These are phyloP conservation scores for Candida endomychidarum DNA, from an alignment of 805 yeast genomes.

Conservation along the genomic window DNA sequence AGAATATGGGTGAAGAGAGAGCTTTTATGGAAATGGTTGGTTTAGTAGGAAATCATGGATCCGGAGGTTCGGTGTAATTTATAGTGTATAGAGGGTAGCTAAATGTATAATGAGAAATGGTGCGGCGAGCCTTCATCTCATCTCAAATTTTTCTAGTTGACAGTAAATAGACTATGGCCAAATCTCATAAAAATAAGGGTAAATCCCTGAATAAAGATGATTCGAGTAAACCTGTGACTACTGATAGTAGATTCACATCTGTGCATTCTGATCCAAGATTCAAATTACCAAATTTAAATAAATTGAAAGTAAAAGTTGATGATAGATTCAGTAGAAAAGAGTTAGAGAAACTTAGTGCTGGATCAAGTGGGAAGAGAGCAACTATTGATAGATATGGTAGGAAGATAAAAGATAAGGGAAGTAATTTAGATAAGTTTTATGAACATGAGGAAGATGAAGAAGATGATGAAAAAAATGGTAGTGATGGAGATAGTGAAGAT, in stretches of 20 bases:
- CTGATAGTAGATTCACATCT: slow-evolving; percentile 74
- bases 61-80: slow-evolving; percentile 46
- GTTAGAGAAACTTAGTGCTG: slow-evolving; percentile 46
- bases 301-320: slow-evolving; percentile 76
- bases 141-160: slow-evolving; percentile 7
- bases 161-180: slow-evolving; percentile 1
- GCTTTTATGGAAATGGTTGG: slow-evolving; percentile 87
- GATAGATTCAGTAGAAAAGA: slow-evolving; percentile 75
- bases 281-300: slow-evolving; percentile 66
- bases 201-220: slow-evolving; percentile 9
- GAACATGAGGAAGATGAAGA: slow-evolving; percentile 30
- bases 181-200: slow-evolving; percentile 7
- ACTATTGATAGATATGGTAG: slow-evolving; percentile 89
- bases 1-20: slow-evolving; percentile 72
- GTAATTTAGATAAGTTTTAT: slow-evolving; percentile 67
- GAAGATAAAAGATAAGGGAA: slow-evolving; percentile 48
- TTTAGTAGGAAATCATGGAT: slow-evolving; percentile 45
- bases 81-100: not conserved
- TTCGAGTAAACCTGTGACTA: slow-evolving; percentile 35
- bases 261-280: slow-evolving; percentile 89
- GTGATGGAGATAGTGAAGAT: slow-evolving; percentile 24
- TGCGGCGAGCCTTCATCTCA: slow-evolving; percentile 7
- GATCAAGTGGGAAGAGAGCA: slow-evolving; percentile 52
- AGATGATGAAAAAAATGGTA: slow-evolving; percentile 18
- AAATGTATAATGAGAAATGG: too few species aligned